Conservation (phyloP, 257 asterid genomes). For the Primulina eburnea region DNA sequence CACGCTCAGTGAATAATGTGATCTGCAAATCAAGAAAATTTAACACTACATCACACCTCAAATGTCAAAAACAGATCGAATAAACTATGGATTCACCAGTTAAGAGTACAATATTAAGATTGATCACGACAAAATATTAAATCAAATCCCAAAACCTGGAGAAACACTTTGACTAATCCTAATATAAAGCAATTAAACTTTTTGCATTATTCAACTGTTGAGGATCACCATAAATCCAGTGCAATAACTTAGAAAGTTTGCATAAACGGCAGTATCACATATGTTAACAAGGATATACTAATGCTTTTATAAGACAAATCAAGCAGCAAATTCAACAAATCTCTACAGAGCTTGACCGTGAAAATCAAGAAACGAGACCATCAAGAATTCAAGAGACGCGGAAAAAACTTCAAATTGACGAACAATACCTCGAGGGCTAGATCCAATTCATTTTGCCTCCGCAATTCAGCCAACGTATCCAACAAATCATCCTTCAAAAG, state of each 20-base stretch:
- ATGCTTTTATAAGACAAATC: too few species aligned
- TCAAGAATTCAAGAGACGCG: not conserved
- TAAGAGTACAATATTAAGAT: not conserved
- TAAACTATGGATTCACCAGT: not conserved
- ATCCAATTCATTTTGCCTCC: slow-evolving; percentile 64
- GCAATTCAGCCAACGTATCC: slow-evolving; percentile 59
- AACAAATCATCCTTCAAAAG: slow-evolving; percentile 66
- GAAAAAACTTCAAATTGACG: not conserved
- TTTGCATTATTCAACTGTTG: not conserved
- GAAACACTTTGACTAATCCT: not conserved
- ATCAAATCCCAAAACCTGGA: not conserved
- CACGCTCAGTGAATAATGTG: not conserved
- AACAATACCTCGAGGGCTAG: slow-evolving; percentile 46
- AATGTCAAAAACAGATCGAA: not conserved
- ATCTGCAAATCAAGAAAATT: not conserved
- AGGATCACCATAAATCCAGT: not conserved
- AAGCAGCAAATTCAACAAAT: too few species aligned
- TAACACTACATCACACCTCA: not conserved
- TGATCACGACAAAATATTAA: not conserved
- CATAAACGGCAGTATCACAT: not conserved
- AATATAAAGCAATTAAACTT: too few species aligned
- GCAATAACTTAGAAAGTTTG: not conserved
- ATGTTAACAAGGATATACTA: not conserved
- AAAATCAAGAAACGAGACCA: not conserved
- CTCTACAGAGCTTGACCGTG: too few species aligned